Evolutionary conservation across 1,284 basidiomycete species (phyloP).

Genomic region (Tremellales sp.): DNA sequence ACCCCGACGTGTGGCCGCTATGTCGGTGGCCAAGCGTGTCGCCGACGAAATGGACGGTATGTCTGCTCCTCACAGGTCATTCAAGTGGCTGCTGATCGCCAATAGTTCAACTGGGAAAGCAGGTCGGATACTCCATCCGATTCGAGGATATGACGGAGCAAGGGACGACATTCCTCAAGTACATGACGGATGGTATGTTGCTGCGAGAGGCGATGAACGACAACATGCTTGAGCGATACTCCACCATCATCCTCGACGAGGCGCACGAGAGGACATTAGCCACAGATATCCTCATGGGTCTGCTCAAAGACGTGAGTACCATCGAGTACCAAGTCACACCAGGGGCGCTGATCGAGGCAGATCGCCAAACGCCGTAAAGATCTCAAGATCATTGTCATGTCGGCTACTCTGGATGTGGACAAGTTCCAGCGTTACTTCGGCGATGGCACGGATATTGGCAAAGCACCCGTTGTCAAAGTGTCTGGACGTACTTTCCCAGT

Average conservation of each 20-base stretch:
- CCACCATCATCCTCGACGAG: constrained; percentile 97
- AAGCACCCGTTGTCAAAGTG: constrained; percentile 89
- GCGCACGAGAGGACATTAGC: constrained; percentile 97
- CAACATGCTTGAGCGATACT: constrained; percentile 80
- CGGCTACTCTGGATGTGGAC: constrained; percentile 90
- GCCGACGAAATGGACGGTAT: constrained; percentile 95
- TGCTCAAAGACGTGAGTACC: constrained; percentile 56
- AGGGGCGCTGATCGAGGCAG: constrained; percentile 52
- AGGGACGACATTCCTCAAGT: constrained; percentile 88
- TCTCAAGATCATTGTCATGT: constrained; percentile 98
- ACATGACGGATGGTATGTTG: constrained; percentile 99
- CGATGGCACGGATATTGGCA: constrained; percentile 51
- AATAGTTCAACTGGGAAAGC: constrained; percentile 83
- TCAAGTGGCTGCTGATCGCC: background rate
- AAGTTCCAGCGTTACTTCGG: constrained; percentile 98
- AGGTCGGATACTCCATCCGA: constrained; percentile 97
- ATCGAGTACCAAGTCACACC: background rate
- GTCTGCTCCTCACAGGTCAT: constrained; percentile 27
- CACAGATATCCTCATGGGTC: constrained; percentile 97
- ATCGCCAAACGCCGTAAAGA: constrained; percentile 78
- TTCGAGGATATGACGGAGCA: constrained; percentile 97
- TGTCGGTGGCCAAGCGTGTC: constrained; percentile 97
- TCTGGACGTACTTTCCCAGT: constrained; percentile 95
- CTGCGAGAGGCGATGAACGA: constrained; percentile 98
- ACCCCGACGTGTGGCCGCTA: constrained; percentile 92